Conservation (phyloP, 2,329 filamentous ascomycete species). For the Hortaea werneckii region DNA sequence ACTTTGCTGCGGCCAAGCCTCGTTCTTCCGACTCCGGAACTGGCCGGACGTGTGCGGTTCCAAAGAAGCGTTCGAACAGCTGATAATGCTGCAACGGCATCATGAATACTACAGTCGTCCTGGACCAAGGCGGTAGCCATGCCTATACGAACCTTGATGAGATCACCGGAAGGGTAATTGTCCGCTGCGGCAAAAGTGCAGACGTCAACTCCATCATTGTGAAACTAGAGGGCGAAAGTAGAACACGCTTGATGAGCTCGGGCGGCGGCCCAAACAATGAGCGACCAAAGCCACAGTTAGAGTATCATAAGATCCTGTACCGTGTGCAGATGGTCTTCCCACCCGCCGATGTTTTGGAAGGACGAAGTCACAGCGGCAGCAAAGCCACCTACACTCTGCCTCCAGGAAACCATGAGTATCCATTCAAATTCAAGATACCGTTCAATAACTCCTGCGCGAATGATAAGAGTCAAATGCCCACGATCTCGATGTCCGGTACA, state of each 20-base stretch:
- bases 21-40: background rate
- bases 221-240: conserved; percentile 73
- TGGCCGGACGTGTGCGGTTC: background rate
- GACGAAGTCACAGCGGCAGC: conserved; percentile 10
- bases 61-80: conserved; percentile 3
- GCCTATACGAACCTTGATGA: conserved; percentile 62
- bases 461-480: conserved; percentile 28
- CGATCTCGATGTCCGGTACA: conserved; percentile 34
- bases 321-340: conserved; percentile 64
- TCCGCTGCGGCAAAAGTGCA: conserved; percentile 34
- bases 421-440: conserved; percentile 62
- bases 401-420: conserved; percentile 63
- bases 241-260: conserved; percentile 52
- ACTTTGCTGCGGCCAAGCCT: background rate
- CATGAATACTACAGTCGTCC: conserved; percentile 21
- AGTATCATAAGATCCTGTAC: conserved; percentile 59
- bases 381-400: conserved; percentile 49
- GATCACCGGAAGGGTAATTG: conserved; percentile 48
- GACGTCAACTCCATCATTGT: conserved; percentile 53
- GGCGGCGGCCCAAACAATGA: conserved; percentile 30
- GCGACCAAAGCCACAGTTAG: conserved; percentile 37
- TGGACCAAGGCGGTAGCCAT: conserved; percentile 22
- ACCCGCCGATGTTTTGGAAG: conserved; percentile 35
- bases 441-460: conserved; percentile 64
- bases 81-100: conserved; percentile 8